Percentiles rank a stretch among this genome's conserved stretches.
Conservation (phyloP, 1,284 basidiomycete species). For the Jaminaea rosea region DNA sequence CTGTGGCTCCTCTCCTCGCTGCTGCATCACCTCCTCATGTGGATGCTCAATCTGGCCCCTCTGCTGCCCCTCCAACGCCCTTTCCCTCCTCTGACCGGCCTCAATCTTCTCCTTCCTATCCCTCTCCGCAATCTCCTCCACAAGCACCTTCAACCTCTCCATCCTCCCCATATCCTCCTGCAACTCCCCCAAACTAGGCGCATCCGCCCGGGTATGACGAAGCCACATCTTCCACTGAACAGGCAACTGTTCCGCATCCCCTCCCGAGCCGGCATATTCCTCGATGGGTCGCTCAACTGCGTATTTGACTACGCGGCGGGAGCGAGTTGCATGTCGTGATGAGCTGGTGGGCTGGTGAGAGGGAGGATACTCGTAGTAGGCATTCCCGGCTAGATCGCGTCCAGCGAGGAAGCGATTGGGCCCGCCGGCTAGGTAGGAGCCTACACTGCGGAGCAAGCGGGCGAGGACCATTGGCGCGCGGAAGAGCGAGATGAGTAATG, state of each 20-base stretch:
- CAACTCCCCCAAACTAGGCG: conserved; percentile 3
- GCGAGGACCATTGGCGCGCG: too few species aligned
- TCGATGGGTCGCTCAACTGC: background rate
- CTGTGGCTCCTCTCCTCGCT: background rate
- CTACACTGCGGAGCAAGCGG: too few species aligned
- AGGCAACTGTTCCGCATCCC: background rate
- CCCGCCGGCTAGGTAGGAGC: too few species aligned
- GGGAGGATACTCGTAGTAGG: conserved; percentile 1
- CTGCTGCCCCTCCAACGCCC: too few species aligned
- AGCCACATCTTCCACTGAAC: conserved; percentile 9
- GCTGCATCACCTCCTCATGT: too few species aligned
- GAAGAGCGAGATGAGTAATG: too few species aligned
- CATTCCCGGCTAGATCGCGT: background rate
- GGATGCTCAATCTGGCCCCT: too few species aligned
- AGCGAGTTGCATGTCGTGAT: background rate
- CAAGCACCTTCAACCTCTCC: background rate
- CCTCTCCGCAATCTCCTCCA: background rate
- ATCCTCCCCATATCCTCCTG: background rate
- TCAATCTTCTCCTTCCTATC: too few species aligned
- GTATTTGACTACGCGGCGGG: background rate
- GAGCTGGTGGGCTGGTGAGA: background rate
- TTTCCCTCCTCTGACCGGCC: too few species aligned
- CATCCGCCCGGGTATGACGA: conserved; percentile 2
- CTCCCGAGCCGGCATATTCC: too few species aligned
- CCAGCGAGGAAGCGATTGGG: background rate